These are phyloP conservation scores for Amaranthus cruentus DNA, from an alignment of 148 eudicot genomes.

Conservation along the genomic window DNA sequence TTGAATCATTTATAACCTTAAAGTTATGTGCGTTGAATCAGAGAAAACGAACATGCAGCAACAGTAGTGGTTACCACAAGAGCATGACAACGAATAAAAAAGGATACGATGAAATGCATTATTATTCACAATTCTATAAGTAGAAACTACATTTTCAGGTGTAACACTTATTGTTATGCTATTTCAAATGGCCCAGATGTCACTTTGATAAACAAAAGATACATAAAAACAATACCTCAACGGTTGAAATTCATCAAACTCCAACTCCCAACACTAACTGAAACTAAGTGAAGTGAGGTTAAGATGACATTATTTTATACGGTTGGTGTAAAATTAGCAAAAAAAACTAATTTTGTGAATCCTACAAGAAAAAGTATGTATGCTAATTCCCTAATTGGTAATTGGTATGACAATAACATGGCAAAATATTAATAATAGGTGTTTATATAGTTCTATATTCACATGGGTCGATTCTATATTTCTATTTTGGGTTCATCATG, in stretches of 20 bases:
- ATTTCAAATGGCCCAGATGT: slow-evolving; percentile 20
- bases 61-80: slow-evolving; percentile 4
- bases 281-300: slow-evolving; percentile 10
- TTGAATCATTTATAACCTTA: too few species aligned
- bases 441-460: slow-evolving; percentile 17
- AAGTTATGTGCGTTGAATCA: too few species aligned
- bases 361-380: background rate
- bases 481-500: slow-evolving; percentile 1
- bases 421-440: background rate
- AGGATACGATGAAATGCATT: slow-evolving; percentile 17
- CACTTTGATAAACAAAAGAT: background rate
- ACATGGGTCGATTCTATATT: slow-evolving; percentile 20
- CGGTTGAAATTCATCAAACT: slow-evolving; percentile 9
- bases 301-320: slow-evolving; percentile 11
- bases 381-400: background rate
- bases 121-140: slow-evolving; percentile 6
- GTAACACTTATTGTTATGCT: slow-evolving; percentile 3
- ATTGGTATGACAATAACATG: background rate
- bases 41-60: slow-evolving; percentile 11
- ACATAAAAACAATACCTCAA: slow-evolving; percentile 2
- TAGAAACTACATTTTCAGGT: slow-evolving; percentile 21
- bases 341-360: slow-evolving; percentile 10
- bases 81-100: background rate
- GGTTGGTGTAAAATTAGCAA: background rate
- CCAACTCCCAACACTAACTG: slow-evolving; percentile 7